phyloP scores from a whole-genome alignment of 805 yeast species.

The Metschnikowia lochheadii region DNA sequence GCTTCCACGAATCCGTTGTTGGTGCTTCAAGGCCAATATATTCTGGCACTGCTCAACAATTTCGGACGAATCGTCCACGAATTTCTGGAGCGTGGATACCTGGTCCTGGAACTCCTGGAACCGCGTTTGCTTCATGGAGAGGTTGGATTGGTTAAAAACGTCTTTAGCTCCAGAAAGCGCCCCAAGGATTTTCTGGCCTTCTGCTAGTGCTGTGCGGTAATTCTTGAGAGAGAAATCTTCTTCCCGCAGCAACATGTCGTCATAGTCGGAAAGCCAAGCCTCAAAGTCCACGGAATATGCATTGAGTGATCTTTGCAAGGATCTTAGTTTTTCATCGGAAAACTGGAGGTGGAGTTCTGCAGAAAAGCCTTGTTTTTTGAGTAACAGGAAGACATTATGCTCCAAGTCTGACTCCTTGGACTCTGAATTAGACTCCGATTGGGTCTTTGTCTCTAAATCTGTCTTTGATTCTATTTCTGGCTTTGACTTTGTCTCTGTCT shows the following conservation, averaged over 20 bases:
- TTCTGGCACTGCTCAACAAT: slow-evolving; percentile 57
- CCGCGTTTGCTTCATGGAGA: slow-evolving; percentile 9
- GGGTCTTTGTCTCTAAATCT: too few relatives aligned
- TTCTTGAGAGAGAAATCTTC: slow-evolving; percentile 45
- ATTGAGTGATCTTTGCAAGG: slow-evolving; percentile 32
- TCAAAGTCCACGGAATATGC: slow-evolving; percentile 43
- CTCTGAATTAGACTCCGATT: too few relatives aligned
- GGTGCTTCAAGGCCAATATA: slow-evolving; percentile 48
- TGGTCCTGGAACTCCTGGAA: slow-evolving; percentile 18
- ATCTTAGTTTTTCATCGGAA: slow-evolving; percentile 50
- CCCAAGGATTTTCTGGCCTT: slow-evolving; percentile 51
- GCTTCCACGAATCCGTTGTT: slow-evolving; percentile 40
- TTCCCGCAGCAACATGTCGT: slow-evolving; percentile 35
- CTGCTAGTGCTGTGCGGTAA: slow-evolving; percentile 43
- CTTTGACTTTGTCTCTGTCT: too few relatives aligned
- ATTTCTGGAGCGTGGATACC: slow-evolving; percentile 33
- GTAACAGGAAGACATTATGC: not conserved
- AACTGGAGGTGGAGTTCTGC: slow-evolving; percentile 44
- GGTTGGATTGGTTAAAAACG: slow-evolving; percentile 4
- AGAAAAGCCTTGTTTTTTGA: slow-evolving; percentile 6
- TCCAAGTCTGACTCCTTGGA: too few relatives aligned
- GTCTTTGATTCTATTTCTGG: too few relatives aligned
- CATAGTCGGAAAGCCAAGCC: slow-evolving; percentile 50
- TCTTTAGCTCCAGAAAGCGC: slow-evolving; percentile 29
- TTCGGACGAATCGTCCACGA: slow-evolving; percentile 42